Evolutionary conservation across 306 rosid species (phyloP), one percentile per base, ranked within the genome.

Genomic region (Malus domestica): DNA sequence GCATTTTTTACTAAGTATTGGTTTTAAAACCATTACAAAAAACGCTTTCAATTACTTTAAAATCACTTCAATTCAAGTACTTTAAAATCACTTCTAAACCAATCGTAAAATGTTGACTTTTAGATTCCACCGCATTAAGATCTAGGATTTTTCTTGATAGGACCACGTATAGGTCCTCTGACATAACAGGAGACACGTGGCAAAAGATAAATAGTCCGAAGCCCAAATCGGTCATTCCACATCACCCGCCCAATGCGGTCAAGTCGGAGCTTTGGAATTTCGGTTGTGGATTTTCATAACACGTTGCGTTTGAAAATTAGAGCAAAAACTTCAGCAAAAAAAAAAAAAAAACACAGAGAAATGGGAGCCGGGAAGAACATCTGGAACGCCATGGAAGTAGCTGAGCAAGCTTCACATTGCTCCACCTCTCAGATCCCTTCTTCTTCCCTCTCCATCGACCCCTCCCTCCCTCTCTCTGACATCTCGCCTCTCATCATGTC

Each of bases 321-420:
- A 49, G 55, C 55, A 15, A 15, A 49, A 51, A 51, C 2, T 15
- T 49, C 20, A 51, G 8, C 55, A 2, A 16, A 4, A 33, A 35
- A 15, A 30, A 15, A 30, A 30, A 30, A 3, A 30, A 4, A 32
- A 35, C 5, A 4, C 1, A 13, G 18, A 18, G 15, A 25, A 66
- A 84, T 89, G 90, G 94, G 91, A 77, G 91, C 69, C 49, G 80
- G 58, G 70, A 82, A 84, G 72, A 80, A 85, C 70, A 85, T 86
- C 83, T 89, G 93, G 91, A 80, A 91, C 78, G 87, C 89, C 80
- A 73, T 79, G 60, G 89, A 89, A 40, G 80, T 85, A 25, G 93
- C 92, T 0, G 78, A 59, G 29, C 81, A 82, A 83, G 86, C 88
- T 76, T 54, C 76, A 15, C 46, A 81, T 14, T 78, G 72, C 78